Base-by-base conservation (phyloP, 495 filamentous ascomycete species). In the Parathielavia appendiculata region DNA sequence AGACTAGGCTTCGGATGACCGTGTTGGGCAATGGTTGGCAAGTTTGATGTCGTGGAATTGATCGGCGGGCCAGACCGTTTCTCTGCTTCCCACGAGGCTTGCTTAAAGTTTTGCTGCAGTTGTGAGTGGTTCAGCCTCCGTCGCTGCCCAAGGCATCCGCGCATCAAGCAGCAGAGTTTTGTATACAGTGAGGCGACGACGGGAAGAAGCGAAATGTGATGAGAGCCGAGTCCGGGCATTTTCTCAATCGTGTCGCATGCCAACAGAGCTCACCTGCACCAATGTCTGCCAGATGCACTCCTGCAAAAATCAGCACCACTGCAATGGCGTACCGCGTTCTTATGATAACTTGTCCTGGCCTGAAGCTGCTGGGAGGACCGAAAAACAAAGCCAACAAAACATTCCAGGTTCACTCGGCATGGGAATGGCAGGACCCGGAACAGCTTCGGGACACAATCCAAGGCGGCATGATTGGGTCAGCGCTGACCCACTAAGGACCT, bases 71-170 rank as follows among this genome's bases (percentile, higher is more conserved):
- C 56, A 63, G 56, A 52, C 56, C 60, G 19, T 57, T 61, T 48
- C 17, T 13, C 34, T 4, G 5, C 17, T 49, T 54, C 41, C 48
- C 7, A 6, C 26, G 3, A 30, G 26, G 17, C 17, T 55, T 11
- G 10, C 12, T 44, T n/a, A 10, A 12, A 43, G 6, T 6, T 22
- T 8, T 20, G 39, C 59, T 54, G 58, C 51, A 55, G 38, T 16
- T 13, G 46, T 56, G 30, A 56, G 52, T 61, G 59, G 59, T 34
- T 52, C 11, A 54, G 19, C 35, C 23, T 36, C 43, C 22, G 48
- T 54, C 38, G 60, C 50, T 58, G 60, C 60, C 60, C 55, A 62
- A 61, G 54, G 54, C 47, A 55, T 34, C 54, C 36, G 22, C 38
- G n/a, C 58, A 32, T 44, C 45, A 13, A 30, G 35, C 14, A 30